These are phyloP conservation scores for Pseudogymnoascus sp. DNA, from an alignment of 2,329 filamentous ascomycete genomes.

Conservation along the genomic window DNA sequence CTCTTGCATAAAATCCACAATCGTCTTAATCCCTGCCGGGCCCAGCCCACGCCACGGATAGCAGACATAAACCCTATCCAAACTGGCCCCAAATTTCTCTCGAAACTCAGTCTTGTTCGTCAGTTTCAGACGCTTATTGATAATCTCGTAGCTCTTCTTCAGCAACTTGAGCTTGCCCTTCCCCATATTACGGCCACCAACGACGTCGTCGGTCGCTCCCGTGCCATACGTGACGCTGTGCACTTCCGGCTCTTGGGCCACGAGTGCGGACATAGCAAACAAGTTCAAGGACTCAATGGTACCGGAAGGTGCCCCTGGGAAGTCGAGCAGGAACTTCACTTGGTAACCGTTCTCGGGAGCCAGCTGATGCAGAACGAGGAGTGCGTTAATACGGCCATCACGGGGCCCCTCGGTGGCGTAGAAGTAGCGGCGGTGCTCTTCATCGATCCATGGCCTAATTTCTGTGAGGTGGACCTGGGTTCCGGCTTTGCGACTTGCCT, in stretches of 20 bases:
- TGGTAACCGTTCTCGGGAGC: constrained; percentile 80
- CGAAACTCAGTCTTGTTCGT: constrained; percentile 83
- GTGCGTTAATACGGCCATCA: constrained; percentile 62
- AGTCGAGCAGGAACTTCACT: constrained; percentile 93
- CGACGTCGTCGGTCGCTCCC: constrained; percentile 67
- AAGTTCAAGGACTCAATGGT: constrained; percentile 79
- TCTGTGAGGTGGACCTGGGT: constrained; percentile 85
- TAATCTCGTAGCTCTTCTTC: constrained; percentile 70
- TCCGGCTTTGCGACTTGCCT: constrained; percentile 63
- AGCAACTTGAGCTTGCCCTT: constrained; percentile 75
- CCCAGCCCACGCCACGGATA: constrained; percentile 83
- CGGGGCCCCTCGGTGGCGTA: constrained; percentile 59
- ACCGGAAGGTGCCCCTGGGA: constrained; percentile 77
- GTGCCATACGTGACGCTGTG: constrained; percentile 77
- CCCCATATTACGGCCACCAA: constrained; percentile 72
- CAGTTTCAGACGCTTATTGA: constrained; percentile 74
- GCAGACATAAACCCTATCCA: constrained; percentile 81
- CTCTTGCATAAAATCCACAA: constrained; percentile 85
- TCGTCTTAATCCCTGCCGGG: constrained; percentile 71
- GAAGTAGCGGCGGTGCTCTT: constrained; percentile 77
- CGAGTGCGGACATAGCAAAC: constrained; percentile 50
- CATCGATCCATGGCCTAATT: constrained; percentile 80
- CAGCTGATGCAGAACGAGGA: constrained; percentile 78
- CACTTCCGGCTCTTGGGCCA: constrained; percentile 49
- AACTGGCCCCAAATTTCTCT: constrained; percentile 78